Evolutionary conservation across 2,329 filamentous ascomycete genomes (phyloP), one percentile per base, ranked within the genome.

Genomic region (Paecilomyces fulvus): DNA sequence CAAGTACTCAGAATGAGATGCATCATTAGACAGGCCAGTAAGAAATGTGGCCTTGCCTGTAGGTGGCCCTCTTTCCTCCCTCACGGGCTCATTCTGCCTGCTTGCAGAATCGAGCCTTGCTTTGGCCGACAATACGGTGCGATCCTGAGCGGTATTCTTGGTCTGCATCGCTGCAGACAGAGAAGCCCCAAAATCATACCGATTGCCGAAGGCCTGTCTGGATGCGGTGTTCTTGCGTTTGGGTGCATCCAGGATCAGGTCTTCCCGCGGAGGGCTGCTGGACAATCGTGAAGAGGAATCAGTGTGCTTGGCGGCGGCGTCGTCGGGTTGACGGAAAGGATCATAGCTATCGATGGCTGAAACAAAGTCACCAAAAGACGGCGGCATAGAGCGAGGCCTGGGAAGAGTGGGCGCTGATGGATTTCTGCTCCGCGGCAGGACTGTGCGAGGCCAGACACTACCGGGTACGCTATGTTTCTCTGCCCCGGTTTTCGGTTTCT

Each of bases 131-230:
- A 66, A 79, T 76, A 70, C 85, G 82, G 60, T 80, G 77, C 61
- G 78, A 61, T 84, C 84, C 67, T 89, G 88, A 51, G 87, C 86
- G 28, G 83, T 60, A 3, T 53, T 53, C 53, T 71, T 70, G 7
- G 65, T 86, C 66, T 87, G 85, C 69, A 92, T 87, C 11, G 90
- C 91, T 53, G 91, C 90, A 54, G 82, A 86, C 30, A 97, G 80
- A 0, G 94, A 97, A n/a, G 90, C 90, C 59, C 89, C 87, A 71
- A 99, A 97, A 75, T 97, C 92, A 71, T 99, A 99, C 55, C 94
- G 88, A 72, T 92, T 92, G 51, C 90, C 89, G 71, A 97, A 96
- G 17, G 87, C 88, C 64, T 89, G 85, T 61, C 82, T 84, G 70
- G 66, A 78, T 73, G 64, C 81, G 62, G 76, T 74, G 37, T 73